Conservation (phyloP, 2,329 filamentous ascomycete genomes). For the Cryphonectria nitschkei region DNA sequence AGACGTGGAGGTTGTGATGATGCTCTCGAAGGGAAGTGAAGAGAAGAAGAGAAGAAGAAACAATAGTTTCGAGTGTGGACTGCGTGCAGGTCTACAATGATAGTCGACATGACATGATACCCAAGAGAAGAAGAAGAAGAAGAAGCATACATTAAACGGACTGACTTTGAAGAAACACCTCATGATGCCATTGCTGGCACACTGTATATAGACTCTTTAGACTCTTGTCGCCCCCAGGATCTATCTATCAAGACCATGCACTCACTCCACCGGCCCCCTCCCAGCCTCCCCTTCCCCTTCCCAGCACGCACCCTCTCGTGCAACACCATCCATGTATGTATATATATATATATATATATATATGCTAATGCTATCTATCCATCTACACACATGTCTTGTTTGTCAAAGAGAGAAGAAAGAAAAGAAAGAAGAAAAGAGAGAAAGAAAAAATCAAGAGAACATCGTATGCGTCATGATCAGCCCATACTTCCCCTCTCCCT, state of each 20-base stretch:
- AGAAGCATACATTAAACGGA: neutral
- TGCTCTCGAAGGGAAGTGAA: no score
- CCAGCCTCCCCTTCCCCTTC: neutral
- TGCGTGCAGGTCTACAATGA: neutral
- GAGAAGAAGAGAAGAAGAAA: neutral
- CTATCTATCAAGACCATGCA: neutral
- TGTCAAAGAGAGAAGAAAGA: no score
- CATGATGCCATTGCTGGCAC: neutral
- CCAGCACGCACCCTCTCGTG: neutral
- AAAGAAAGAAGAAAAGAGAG: no score
- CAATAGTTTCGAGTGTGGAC: neutral
- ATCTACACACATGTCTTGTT: no score
- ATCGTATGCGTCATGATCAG: neutral
- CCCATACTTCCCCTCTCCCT: constrained; percentile 10
- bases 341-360: no score
- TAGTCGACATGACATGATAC: neutral
- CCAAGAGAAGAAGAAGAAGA: neutral
- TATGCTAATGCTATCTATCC: neutral
- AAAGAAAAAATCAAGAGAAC: no score
- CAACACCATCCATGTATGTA: neutral
- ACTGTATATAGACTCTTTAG: neutral
- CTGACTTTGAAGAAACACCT: neutral
- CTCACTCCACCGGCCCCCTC: neutral
- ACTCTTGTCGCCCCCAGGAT: no score
- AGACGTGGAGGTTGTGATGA: neutral